Evolutionary conservation across 1,139 yeast genomes (phyloP).

Genomic region (Hyphopichia fennica): DNA sequence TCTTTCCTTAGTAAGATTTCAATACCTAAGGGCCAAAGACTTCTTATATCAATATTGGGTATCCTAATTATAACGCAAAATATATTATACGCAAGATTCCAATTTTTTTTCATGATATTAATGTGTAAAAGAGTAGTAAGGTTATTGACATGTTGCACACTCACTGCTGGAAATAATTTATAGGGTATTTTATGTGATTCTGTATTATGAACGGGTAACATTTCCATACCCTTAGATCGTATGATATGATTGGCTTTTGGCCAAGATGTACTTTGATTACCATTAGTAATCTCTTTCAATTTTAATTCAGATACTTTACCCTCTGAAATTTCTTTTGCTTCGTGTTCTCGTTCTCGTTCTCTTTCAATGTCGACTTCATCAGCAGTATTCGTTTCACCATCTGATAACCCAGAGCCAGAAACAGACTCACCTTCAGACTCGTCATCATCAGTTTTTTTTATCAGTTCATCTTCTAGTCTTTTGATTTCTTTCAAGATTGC

Average conservation of each 20-base stretch:
- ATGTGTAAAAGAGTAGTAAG: conserved; percentile 35
- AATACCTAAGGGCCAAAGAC: conserved; percentile 62
- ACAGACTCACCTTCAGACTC: not conserved
- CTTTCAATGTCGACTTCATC: too few species aligned
- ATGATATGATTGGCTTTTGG: conserved; percentile 24
- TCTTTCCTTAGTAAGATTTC: conserved; percentile 29
- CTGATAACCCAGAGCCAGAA: too few species aligned
- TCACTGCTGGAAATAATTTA: conserved; percentile 3
- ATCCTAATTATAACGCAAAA: conserved; percentile 49
- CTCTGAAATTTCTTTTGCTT: conserved; percentile 9
- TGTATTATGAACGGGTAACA: conserved; percentile 26
- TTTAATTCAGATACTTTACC: conserved; percentile 18
- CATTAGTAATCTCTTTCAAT: conserved; percentile 1
- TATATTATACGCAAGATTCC: conserved; percentile 55
- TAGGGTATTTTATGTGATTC: conserved; percentile 1
- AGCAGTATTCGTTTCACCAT: conserved; percentile 5
- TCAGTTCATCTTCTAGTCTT: conserved; percentile 2
- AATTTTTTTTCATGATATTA: conserved; percentile 45
- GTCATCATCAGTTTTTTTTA: conserved; percentile 5
- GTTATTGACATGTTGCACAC: conserved; percentile 31
- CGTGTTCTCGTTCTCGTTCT: not conserved
- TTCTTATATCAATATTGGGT: conserved; percentile 49
- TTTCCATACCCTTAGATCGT: conserved; percentile 31
- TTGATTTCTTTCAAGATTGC: not conserved
- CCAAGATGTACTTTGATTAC: conserved; percentile 11